Evolutionary conservation across 371 early-diverging fungal genomes (phyloP).

Genomic region (Syncephalastrum sp.): DNA sequence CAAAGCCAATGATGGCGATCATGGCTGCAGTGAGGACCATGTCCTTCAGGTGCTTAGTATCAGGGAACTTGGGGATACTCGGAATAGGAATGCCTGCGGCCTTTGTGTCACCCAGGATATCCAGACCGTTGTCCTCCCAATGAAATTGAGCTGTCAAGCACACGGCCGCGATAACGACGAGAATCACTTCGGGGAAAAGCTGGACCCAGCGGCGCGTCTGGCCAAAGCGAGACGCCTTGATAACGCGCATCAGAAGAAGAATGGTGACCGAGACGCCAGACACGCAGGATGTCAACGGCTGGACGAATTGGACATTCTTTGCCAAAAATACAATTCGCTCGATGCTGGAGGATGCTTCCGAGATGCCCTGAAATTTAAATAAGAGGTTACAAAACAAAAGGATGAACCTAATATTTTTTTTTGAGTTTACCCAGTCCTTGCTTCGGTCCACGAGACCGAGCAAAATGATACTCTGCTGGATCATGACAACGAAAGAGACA

Average conservation of each 20-base stretch:
- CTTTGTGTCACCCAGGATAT: slow-evolving; percentile 73
- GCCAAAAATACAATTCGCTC: slow-evolving; percentile 66
- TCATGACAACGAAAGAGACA: slow-evolving; percentile 85
- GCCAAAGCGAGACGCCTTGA: slow-evolving; percentile 45
- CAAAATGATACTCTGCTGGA: slow-evolving; percentile 80
- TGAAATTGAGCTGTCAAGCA: slow-evolving; percentile 60
- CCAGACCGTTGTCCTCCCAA: slow-evolving; percentile 71
- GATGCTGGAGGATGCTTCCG: slow-evolving; percentile 72
- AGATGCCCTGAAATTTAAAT: slow-evolving; percentile 41
- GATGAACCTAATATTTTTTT: slow-evolving; percentile 27
- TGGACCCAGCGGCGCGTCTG: slow-evolving; percentile 60
- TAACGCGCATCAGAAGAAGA: slow-evolving; percentile 53
- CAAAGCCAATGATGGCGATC: slow-evolving; percentile 92
- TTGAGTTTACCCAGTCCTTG: slow-evolving; percentile 12
- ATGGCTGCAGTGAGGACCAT: slow-evolving; percentile 60
- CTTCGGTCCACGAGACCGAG: slow-evolving; percentile 59
- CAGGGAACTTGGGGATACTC: slow-evolving; percentile 58
- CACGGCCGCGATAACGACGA: slow-evolving; percentile 73
- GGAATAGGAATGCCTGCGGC: slow-evolving; percentile 59
- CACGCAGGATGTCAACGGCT: slow-evolving; percentile 59
- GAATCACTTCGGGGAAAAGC: slow-evolving; percentile 84
- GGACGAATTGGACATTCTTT: slow-evolving; percentile 51
- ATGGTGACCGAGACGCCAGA: slow-evolving; percentile 49
- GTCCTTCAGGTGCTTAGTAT: slow-evolving; percentile 61
- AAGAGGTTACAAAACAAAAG: background rate